A percentile compares a stretch with the other conserved stretches of the same genome.
phyloP scores from a whole-genome alignment of 140 eudicot genomes.

The Stevia rebaudiana region DNA sequence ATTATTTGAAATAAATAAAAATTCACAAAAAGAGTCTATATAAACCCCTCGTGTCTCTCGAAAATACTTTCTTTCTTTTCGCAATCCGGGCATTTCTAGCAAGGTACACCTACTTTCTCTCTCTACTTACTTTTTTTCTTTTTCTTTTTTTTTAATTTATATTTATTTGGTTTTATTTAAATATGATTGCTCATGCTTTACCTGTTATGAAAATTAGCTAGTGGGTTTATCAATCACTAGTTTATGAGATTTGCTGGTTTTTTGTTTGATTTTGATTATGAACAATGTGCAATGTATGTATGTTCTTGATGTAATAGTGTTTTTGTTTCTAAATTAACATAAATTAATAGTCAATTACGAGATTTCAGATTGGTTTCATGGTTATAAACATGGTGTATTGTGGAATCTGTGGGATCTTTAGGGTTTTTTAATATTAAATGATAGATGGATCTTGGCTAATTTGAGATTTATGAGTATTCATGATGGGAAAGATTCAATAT shows the following conservation, averaged over 20 bases:
- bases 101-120: conserved; percentile 33
- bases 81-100: conserved; percentile 23
- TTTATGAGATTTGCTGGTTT: conserved; percentile 1
- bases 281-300: conserved; percentile 24
- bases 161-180: not conserved
- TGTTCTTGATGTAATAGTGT: not conserved
- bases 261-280: not conserved
- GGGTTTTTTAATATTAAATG: not conserved
- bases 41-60: conserved; percentile 23
- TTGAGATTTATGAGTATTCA: not conserved
- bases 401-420: not conserved
- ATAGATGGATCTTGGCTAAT: conserved; percentile 17
- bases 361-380: conserved; percentile 14
- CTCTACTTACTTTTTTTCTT: not conserved
- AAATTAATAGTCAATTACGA: conserved; percentile 2
- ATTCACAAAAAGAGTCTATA: conserved; percentile 13
- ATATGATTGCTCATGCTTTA: conserved; percentile 12
- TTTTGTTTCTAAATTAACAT: not conserved
- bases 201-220: conserved; percentile 6
- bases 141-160: not conserved
- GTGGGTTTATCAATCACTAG: not conserved
- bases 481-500: not conserved
- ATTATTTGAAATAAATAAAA: not conserved
- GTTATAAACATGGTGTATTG: not conserved
- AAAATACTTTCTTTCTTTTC: conserved; percentile 32